Conservation (phyloP, 257 asterid genomes). For the Jaltomata sinuosa region DNA sequence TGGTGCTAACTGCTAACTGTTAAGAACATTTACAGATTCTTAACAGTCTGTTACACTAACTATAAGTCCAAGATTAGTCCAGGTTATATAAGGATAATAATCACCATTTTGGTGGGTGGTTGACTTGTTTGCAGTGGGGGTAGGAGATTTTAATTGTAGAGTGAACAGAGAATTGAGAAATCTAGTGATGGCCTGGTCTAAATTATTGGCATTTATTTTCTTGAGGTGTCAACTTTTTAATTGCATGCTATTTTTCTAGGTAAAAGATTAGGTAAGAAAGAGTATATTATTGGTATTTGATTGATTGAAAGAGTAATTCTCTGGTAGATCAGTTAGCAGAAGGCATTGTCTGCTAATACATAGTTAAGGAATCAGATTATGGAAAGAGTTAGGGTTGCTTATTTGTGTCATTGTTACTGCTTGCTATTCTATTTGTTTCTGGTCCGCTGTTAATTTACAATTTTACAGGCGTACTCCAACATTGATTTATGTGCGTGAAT, state of each 20-base stretch:
- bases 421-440: not conserved
- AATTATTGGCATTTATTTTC: not conserved
- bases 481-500: slow-evolving; percentile 90
- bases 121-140: not conserved
- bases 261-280: not conserved
- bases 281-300: not conserved
- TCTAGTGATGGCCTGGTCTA: not conserved
- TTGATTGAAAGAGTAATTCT: not conserved
- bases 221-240: not conserved
- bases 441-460: not conserved
- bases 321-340: not conserved
- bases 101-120: not conserved
- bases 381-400: not conserved
- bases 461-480: slow-evolving; percentile 89
- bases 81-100: not conserved
- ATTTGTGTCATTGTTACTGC: not conserved
- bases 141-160: not conserved
- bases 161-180: not conserved
- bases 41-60: not conserved
- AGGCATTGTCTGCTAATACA: not conserved
- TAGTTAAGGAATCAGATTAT: not conserved
- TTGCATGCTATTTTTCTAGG: not conserved
- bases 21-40: not conserved
- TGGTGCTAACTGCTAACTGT: not conserved
- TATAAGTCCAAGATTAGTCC: not conserved